Conservation (phyloP, 495 filamentous ascomycete species). For the Hypoxylon intermedium region DNA sequence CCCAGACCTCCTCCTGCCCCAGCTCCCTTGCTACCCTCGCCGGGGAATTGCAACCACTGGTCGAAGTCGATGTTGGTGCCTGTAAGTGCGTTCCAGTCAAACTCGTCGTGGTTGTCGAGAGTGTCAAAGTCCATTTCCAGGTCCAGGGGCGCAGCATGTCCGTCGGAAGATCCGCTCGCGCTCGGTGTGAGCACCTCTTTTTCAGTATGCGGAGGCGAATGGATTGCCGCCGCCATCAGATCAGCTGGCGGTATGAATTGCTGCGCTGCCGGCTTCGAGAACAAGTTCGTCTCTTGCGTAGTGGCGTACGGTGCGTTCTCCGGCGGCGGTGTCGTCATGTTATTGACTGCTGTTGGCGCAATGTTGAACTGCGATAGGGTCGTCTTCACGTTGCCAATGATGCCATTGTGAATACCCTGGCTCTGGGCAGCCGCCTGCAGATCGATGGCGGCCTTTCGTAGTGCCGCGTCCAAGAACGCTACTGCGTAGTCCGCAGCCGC, state of each 20-base stretch:
- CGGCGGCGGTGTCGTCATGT: slow-evolving; percentile 52
- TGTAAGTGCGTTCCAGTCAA: slow-evolving; percentile 49
- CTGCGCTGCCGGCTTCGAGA: slow-evolving; percentile 26
- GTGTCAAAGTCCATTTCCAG: slow-evolving; percentile 38
- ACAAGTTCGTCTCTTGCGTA: slow-evolving; percentile 33
- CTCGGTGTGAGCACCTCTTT: slow-evolving; percentile 44
- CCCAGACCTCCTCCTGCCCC: slow-evolving; percentile 4
- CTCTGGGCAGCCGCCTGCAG: slow-evolving; percentile 31
- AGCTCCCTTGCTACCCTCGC: slow-evolving; percentile 42
- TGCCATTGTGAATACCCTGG: slow-evolving; percentile 17
- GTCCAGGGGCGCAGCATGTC: slow-evolving; percentile 25
- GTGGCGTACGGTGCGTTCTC: slow-evolving; percentile 48
- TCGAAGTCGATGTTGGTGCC: slow-evolving; percentile 52
- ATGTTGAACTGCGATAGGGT: slow-evolving; percentile 31
- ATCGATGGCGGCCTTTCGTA: slow-evolving; percentile 77
- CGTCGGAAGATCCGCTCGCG: slow-evolving; percentile 41
- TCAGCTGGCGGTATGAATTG: slow-evolving; percentile 25
- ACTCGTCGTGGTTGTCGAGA: slow-evolving; percentile 41
- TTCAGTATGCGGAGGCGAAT: slow-evolving; percentile 46
- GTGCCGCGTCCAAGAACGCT: slow-evolving; percentile 83
- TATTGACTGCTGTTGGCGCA: slow-evolving; percentile 21
- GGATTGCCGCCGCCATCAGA: slow-evolving; percentile 22
- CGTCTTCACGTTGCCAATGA: slow-evolving; percentile 34
- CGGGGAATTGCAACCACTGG: slow-evolving; percentile 54
- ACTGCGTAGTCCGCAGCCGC: slow-evolving; percentile 86